Percentiles rank a stretch among this genome's conserved stretches.
Conservation (phyloP, 2,329 filamentous ascomycete species). For the Paraconiothyrium sp. region DNA sequence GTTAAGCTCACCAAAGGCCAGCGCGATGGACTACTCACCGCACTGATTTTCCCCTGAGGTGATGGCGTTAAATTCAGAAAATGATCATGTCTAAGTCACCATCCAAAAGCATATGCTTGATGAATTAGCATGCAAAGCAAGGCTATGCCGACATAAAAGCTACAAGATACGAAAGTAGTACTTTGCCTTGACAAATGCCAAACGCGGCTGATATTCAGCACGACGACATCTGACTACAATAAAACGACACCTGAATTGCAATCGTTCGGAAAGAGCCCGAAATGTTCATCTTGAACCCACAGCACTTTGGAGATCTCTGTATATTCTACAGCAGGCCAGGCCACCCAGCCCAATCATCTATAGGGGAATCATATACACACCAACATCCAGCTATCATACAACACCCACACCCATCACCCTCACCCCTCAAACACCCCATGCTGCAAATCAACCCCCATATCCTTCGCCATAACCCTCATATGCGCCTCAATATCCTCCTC, state of each 20-base stretch:
- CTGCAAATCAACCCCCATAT: constrained; percentile 90
- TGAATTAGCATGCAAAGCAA: too few species aligned
- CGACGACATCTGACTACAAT: neutral
- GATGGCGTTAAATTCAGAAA: too few species aligned
- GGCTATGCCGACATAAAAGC: too few species aligned
- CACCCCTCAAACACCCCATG: constrained; percentile 88
- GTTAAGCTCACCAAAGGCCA: too few species aligned
- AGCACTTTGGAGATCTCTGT: neutral
- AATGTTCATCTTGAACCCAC: neutral
- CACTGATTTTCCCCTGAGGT: too few species aligned
- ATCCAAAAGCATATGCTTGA: neutral
- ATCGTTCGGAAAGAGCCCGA: too few species aligned
- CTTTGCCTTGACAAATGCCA: too few species aligned
- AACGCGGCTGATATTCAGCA: too few species aligned
- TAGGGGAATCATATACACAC: constrained; percentile 10
- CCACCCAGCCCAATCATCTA: constrained; percentile 4
- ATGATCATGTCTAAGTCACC: too few species aligned
- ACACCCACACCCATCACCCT: neutral
- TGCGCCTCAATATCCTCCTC: constrained; percentile 91
- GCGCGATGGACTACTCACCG: too few species aligned
- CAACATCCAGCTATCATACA: constrained; percentile 7
- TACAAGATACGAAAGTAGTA: too few species aligned
- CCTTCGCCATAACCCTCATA: constrained; percentile 88
- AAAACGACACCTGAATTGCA: neutral
- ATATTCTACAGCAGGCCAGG: neutral